A percentile compares a stretch with the other conserved stretches of the same genome.
phyloP scores from a whole-genome alignment of 345 rosid species.

The Euphorbia lathyris region DNA sequence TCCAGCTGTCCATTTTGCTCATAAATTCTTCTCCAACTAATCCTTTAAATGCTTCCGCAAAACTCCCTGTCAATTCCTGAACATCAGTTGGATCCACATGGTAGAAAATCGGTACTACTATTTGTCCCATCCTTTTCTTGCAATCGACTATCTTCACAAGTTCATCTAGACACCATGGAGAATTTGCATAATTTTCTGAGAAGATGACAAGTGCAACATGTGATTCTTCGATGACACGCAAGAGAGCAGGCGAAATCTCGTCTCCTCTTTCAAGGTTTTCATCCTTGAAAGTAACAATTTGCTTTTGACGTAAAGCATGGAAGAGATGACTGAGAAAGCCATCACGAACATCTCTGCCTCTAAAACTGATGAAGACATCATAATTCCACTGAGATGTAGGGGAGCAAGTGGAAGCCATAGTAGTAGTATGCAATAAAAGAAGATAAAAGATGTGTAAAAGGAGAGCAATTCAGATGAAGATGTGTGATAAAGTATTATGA shows the following conservation, averaged over 20 bases:
- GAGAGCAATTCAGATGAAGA: background rate
- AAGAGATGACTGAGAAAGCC: background rate
- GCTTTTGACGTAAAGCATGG: background rate
- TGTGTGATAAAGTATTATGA: no score
- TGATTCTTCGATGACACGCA: slow-evolving; percentile 1
- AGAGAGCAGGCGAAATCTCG: background rate
- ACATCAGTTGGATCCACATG: slow-evolving; percentile 1
- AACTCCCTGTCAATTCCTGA: slow-evolving; percentile 6
- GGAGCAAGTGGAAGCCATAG: background rate
- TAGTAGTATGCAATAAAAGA: background rate
- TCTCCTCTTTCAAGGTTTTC: slow-evolving; percentile 1
- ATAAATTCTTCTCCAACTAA: background rate
- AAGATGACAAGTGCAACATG: slow-evolving; percentile 4
- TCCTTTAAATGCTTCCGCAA: background rate
- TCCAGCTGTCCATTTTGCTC: slow-evolving; percentile 3
- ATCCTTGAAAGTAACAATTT: slow-evolving; percentile 1
- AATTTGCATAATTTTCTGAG: slow-evolving; percentile 2
- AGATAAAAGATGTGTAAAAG: background rate
- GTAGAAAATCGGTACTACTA: background rate
- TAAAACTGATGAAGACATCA: slow-evolving; percentile 7
- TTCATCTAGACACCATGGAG: slow-evolving; percentile 6
- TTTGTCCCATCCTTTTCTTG: background rate
- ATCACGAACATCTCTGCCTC: slow-evolving; percentile 5
- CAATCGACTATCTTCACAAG: slow-evolving; percentile 5
- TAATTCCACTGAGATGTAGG: background rate